A percentile compares a stretch with the other conserved stretches of the same genome.
phyloP scores from a whole-genome alignment of 345 rosid species.

The Viola odorata region DNA sequence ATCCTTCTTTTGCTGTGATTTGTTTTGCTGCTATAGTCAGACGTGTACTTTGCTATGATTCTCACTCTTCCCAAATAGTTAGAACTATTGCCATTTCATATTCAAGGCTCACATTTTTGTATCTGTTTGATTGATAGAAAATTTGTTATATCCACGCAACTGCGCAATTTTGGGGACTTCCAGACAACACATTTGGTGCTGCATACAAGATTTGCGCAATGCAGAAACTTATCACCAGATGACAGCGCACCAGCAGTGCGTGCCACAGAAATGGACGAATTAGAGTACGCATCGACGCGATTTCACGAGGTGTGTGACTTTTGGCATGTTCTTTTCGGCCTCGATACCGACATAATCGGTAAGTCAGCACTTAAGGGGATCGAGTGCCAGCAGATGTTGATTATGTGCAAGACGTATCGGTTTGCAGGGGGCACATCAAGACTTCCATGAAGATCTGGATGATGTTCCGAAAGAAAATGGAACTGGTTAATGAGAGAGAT shows the following conservation, averaged over 20 bases:
- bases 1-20: too few species aligned
- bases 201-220: conserved; percentile 81
- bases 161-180: conserved; percentile 67
- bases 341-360: conserved; percentile 63
- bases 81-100: too few species aligned
- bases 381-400: conserved; percentile 71
- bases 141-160: conserved; percentile 53
- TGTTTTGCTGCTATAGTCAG: too few species aligned
- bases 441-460: conserved; percentile 63
- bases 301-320: conserved; percentile 77
- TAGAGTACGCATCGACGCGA: conserved; percentile 59
- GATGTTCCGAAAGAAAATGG: conserved; percentile 46
- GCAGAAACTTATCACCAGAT: conserved; percentile 72
- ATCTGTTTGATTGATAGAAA: conserved; percentile 38
- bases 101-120: too few species aligned
- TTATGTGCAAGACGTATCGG: conserved; percentile 62
- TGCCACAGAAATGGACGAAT: conserved; percentile 67
- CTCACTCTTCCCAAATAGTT: too few species aligned
- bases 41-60: too few species aligned
- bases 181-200: conserved; percentile 68
- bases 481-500: too few species aligned
- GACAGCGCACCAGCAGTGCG: conserved; percentile 74
- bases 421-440: conserved; percentile 61
- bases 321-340: conserved; percentile 70
- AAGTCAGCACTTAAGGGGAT: conserved; percentile 72